Evolutionary conservation across 1,284 basidiomycete genomes (phyloP).

Genomic region (Stygiomarasmius scandens): DNA sequence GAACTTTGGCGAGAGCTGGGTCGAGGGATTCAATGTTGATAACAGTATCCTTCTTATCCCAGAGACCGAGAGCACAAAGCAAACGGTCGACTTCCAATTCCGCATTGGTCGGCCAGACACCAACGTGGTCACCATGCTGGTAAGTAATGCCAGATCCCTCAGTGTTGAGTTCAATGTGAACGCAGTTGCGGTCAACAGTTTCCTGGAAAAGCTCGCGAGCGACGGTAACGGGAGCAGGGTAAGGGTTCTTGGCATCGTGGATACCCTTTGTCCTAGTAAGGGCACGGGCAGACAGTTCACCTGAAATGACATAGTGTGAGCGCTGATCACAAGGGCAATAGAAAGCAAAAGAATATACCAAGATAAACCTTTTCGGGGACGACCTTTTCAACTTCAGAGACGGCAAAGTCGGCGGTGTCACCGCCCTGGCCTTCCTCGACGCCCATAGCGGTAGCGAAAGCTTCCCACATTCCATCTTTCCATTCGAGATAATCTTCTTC

Average conservation of each 20-base stretch:
- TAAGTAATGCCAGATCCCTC: slow-evolving; percentile 97
- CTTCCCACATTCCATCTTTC: slow-evolving; percentile 97
- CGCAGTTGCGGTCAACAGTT: slow-evolving; percentile 85
- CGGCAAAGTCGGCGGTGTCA: slow-evolving; percentile 93
- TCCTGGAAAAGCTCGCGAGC: slow-evolving; percentile 86
- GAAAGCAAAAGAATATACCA: slow-evolving; percentile 50
- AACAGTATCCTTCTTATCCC: slow-evolving; percentile 76
- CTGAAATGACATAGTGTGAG: slow-evolving; percentile 36
- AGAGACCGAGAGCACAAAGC: slow-evolving; percentile 84
- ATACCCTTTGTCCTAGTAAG: slow-evolving; percentile 91
- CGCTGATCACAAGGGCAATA: slow-evolving; percentile 3
- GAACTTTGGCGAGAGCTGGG: slow-evolving; percentile 96
- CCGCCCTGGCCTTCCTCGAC: slow-evolving; percentile 97
- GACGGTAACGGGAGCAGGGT: slow-evolving; percentile 78
- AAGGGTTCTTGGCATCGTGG: slow-evolving; percentile 97
- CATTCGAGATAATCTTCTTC: slow-evolving; percentile 99
- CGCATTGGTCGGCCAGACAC: slow-evolving; percentile 95
- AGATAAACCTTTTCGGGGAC: slow-evolving; percentile 84
- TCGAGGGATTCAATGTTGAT: slow-evolving; percentile 96
- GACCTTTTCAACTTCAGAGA: slow-evolving; percentile 71
- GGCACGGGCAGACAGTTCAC: slow-evolving; percentile 88
- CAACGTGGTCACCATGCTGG: slow-evolving; percentile 97
- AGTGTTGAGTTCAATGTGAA: slow-evolving; percentile 94
- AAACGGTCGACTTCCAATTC: slow-evolving; percentile 91
- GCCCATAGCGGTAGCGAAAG: slow-evolving; percentile 77